Conservation (phyloP, 441 rosid genomes). For the Brassica balearica region DNA sequence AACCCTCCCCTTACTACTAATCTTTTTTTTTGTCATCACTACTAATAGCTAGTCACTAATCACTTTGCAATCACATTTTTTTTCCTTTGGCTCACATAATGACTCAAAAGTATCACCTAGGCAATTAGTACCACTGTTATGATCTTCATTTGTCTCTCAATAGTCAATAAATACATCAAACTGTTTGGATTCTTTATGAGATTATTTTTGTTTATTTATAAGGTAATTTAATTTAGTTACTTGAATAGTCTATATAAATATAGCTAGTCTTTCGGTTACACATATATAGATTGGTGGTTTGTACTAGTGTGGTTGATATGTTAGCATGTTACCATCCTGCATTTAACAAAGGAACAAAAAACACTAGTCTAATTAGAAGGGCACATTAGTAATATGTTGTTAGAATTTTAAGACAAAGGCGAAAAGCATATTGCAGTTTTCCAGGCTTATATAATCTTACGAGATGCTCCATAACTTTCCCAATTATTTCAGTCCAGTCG, state of each 20-base stretch:
- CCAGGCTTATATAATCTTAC: conserved; percentile 13
- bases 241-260: background rate
- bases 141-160: no score
- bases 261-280: background rate
- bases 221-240: background rate
- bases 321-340: conserved; percentile 11
- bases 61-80: no score
- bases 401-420: conserved; percentile 29
- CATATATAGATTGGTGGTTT: background rate
- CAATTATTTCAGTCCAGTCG: conserved; percentile 19
- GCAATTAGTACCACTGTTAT: no score
- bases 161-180: background rate
- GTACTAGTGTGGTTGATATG: background rate
- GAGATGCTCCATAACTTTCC: conserved; percentile 8
- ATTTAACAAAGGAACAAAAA: background rate
- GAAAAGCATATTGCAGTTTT: conserved; percentile 17
- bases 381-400: conserved; percentile 9
- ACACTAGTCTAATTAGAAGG: conserved; percentile 4
- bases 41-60: no score
- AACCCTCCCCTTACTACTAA: no score
- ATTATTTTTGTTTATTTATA: background rate
- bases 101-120: no score
- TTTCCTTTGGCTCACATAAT: no score
- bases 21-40: no score
- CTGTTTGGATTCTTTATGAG: background rate